Conservation (phyloP, 2,329 filamentous ascomycete genomes). For the Claviceps humidiphila region DNA sequence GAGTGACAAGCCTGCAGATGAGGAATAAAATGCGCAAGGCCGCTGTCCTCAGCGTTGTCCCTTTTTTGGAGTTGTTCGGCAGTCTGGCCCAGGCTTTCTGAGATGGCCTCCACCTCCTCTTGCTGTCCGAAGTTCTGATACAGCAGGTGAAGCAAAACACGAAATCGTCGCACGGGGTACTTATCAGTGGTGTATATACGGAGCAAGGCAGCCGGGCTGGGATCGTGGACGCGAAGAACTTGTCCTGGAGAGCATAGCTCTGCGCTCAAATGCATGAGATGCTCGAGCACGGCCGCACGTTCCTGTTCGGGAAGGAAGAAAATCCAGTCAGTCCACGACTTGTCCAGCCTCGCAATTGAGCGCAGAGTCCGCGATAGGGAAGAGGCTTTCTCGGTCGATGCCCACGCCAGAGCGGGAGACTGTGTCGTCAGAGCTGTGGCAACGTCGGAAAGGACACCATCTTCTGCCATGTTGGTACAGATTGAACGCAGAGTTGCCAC, state of each 20-base stretch:
- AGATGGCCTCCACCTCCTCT: slow-evolving; percentile 25
- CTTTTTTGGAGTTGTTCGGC: slow-evolving; percentile 22
- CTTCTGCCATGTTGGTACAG: slow-evolving; percentile 46
- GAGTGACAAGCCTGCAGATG: slow-evolving; percentile 33
- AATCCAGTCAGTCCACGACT: slow-evolving; percentile 43
- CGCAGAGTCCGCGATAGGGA: slow-evolving; percentile 45
- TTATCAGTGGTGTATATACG: slow-evolving; percentile 34
- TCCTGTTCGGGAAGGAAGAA: slow-evolving; percentile 36
- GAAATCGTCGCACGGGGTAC: slow-evolving; percentile 39
- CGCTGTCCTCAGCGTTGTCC: slow-evolving; percentile 30
- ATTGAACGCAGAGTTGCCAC: slow-evolving; percentile 45
- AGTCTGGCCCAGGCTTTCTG: slow-evolving; percentile 25
- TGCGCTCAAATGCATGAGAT: slow-evolving; percentile 40
- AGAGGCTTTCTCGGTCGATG: slow-evolving; percentile 32
- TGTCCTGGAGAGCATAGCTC: slow-evolving; percentile 20
- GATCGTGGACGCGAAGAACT: slow-evolving; percentile 28
- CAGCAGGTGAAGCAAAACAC: slow-evolving; percentile 36
- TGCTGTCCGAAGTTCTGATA: slow-evolving; percentile 33
- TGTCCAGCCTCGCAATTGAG: slow-evolving; percentile 45
- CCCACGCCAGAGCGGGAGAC: slow-evolving; percentile 41
- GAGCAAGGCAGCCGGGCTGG: slow-evolving; percentile 33
- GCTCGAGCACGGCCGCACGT: slow-evolving; percentile 45
- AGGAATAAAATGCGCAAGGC: slow-evolving; percentile 30
- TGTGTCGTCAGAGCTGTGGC: slow-evolving; percentile 32
- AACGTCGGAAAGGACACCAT: slow-evolving; percentile 43